Evolutionary conservation across 768 basidiomycete genomes (phyloP).

Genomic region (Hericium alpestre): DNA sequence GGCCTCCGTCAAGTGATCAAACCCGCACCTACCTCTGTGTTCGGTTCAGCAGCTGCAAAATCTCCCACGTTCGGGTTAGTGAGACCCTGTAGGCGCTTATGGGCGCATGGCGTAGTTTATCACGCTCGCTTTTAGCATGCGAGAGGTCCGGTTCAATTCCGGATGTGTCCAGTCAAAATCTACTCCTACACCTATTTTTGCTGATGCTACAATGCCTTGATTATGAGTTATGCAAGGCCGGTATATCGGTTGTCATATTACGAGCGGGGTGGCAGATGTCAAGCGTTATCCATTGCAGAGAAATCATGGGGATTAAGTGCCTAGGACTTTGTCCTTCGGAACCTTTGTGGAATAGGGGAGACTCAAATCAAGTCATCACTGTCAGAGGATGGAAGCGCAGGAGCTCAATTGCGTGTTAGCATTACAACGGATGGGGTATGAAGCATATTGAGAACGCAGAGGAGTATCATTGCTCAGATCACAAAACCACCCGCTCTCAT

Average conservation of each 20-base stretch:
- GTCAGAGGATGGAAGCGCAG: no score
- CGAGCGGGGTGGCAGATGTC: no score
- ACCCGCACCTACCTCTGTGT: no score
- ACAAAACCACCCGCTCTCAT: constrained; percentile 25
- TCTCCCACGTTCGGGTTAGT: no score
- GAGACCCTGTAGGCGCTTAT: neutral
- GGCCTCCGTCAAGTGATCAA: no score
- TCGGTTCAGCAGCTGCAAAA: no score
- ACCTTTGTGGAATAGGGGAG: neutral
- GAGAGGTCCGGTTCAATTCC: neutral
- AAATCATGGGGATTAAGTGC: neutral
- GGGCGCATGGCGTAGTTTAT: neutral
- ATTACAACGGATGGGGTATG: neutral
- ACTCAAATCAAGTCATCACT: neutral
- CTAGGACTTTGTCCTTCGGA: neutral
- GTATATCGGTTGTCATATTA: no score
- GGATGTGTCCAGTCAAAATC: neutral
- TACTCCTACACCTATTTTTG: neutral
- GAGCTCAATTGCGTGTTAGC: neutral
- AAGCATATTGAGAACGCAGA: neutral
- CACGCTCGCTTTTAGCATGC: neutral
- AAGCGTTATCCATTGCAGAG: no score
- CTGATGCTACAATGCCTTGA: no score
- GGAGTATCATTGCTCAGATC: neutral
- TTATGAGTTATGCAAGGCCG: no score